Evolutionary conservation across 2,329 filamentous ascomycete species (phyloP), one percentile per base, ranked within the genome.

Genomic region (Epichloe scottii): DNA sequence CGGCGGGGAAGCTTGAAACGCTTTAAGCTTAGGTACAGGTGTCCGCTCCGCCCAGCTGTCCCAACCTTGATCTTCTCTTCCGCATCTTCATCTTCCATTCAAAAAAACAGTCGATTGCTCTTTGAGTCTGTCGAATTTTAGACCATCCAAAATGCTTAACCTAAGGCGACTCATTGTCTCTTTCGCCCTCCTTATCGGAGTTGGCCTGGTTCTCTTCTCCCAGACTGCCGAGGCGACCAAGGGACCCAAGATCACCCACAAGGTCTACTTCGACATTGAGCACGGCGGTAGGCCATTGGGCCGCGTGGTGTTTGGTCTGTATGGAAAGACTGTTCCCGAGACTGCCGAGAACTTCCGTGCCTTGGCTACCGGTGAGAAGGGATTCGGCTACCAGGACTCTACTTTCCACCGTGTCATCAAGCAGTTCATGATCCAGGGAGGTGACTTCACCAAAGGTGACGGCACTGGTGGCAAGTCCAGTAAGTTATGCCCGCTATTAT

Each of bases 211-310:
- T 59, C 81, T 88, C 73, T 82, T 95, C 66, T 77, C 85, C 59
- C 84, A 89, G 70, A 78, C 81, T 35, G 82, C 79, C 54, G 81
- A 86, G 60, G 86, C 87, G 50, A 75, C 75, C 58, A 89, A 91
- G 75, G 91, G 93, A 45, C 91, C 89, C 56, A 94, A 93, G 82
- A 91, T 96, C 75, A 96, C 90, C 62, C 77, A 87, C 77, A 95
- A 95, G 82, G 89, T 93, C 71, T 93, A 81, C 77, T 91, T 94
- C 68, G 87, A 93, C 69, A 83, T 94, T 59, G 71, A 77, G 62
- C 82, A 89, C 63, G 88, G 84, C 63, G 87, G 87, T 57, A 75
- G 89, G 70, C 67, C 77, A 46, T 65, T 91, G 41, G 88, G 88
- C 55, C 81, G 85, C 55, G 77, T 94, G 59, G 83, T 88, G 59